Evolutionary conservation across 768 basidiomycete species (phyloP).

Genomic region (Trichaptum fuscoviolaceum): DNA sequence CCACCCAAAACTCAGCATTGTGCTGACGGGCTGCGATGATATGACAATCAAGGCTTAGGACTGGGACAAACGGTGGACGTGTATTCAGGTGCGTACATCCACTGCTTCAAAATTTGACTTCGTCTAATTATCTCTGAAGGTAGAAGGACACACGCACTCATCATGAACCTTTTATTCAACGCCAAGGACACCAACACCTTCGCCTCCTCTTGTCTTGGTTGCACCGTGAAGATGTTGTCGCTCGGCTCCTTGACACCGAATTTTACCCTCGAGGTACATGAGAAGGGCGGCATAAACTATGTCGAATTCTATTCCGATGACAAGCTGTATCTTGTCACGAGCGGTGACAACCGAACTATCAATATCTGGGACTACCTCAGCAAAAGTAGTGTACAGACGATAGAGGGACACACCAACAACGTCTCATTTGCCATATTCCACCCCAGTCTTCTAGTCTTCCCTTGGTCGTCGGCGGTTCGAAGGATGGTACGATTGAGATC

Average conservation of each 20-base stretch:
- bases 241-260: slow-evolving; percentile 80
- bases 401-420: slow-evolving; percentile 97
- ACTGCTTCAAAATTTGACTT: too few relatives aligned
- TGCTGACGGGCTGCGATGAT: too few relatives aligned
- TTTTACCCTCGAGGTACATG: too few relatives aligned
- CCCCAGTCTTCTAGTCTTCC: slow-evolving; percentile 91
- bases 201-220: slow-evolving; percentile 94
- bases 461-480: slow-evolving; percentile 89
- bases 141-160: slow-evolving; percentile 97
- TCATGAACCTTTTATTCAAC: slow-evolving; percentile 97
- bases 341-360: slow-evolving; percentile 95
- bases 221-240: slow-evolving; percentile 98
- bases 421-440: slow-evolving; percentile 98
- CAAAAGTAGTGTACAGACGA: slow-evolving; percentile 96
- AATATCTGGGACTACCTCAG: slow-evolving; percentile 99
- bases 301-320: slow-evolving; percentile 99
- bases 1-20: too few relatives aligned
- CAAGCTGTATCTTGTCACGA: slow-evolving; percentile 94
- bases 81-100: too few relatives aligned
- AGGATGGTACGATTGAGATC: slow-evolving; percentile 95
- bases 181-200: too few relatives aligned
- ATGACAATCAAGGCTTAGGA: too few relatives aligned
- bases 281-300: too few relatives aligned
- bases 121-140: too few relatives aligned
- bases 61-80: too few relatives aligned